Base-by-base conservation (phyloP, 495 filamentous ascomycete species). In the Cryomyces antarcticus region DNA sequence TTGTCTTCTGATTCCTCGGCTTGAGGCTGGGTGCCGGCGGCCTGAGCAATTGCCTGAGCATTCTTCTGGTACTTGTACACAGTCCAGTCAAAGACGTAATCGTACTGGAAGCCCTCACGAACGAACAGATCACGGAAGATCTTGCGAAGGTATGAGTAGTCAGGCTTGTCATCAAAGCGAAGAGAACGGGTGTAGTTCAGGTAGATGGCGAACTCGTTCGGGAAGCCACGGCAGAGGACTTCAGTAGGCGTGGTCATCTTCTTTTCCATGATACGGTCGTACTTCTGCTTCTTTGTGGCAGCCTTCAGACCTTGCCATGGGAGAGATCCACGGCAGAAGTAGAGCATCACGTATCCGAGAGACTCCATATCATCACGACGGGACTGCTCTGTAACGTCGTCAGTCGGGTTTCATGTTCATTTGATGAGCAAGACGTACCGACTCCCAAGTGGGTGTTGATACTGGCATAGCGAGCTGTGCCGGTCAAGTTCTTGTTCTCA, bases 31-130 rank as follows among this genome's bases (percentile, higher is more conserved):
- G 68, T 67, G 38, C 67, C 77, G 47, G 68, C 75, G 41, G 77
- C 75, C 52, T 87, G 78, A 40, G 80, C 79, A 55, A 88, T 85
- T 56, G 85, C 82, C 57, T 85, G 80, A 31, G 85, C 84, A 53
- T 96, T 96, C 79, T 96, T 96, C 71, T 96, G 92, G 69, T 99
- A 99, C 73, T 96, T 99, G 73, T 99, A 96, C 57, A 99, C 92
- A 46, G 92, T 99, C 92, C 92, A 99, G 64, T 99, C 92, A 59
- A 99, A 99, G 53, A 99, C 92, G 52, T 99, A 96, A 62, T 99
- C 92, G 58, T 99, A 99, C 65, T 99, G 92, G 77, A 99, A 99
- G 28, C 87, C 89, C 60, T 96, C 92, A 48, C 92, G 87, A 48
- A 99, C 92, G 53, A 99, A 99, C 39, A 99, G 79, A 62, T 99